Conservation (phyloP, 2,329 filamentous ascomycete genomes). For the Lachnellula willkommii region DNA sequence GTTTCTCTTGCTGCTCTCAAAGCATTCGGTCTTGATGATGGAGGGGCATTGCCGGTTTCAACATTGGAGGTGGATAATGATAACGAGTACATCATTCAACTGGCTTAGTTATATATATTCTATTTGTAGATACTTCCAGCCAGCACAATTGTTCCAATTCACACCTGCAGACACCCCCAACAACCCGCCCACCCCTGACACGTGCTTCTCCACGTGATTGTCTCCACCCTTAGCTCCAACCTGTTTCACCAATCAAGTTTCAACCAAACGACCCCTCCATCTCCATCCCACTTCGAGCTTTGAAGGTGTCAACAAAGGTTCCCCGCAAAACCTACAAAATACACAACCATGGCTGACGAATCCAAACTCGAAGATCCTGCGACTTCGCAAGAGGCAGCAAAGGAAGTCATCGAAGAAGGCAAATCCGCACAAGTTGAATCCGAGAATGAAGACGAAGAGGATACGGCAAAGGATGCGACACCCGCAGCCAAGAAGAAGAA, state of each 20-base stretch:
- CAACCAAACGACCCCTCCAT: conserved; percentile 6
- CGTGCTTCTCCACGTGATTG: neutral
- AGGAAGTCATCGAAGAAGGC: conserved; percentile 17
- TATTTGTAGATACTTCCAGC: too few species aligned
- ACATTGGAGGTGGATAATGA: neutral
- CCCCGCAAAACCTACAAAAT: neutral
- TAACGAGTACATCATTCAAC: neutral
- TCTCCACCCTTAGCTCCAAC: neutral
- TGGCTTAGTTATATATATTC: too few species aligned
- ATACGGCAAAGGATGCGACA: conserved; percentile 26
- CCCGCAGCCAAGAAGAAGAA: conserved; percentile 52
- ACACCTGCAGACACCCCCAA: too few species aligned
- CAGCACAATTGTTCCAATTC: too few species aligned
- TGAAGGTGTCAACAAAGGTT: neutral
- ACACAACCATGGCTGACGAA: conserved; percentile 47
- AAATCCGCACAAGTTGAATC: conserved; percentile 39
- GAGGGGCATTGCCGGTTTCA: conserved; percentile 14
- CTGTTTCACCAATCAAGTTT: neutral
- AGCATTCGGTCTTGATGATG: conserved; percentile 48
- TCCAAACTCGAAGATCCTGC: conserved; percentile 56
- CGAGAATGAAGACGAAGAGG: conserved; percentile 42
- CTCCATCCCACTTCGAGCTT: conserved; percentile 9
- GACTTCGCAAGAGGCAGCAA: conserved; percentile 41
- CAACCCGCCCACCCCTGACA: too few species aligned
- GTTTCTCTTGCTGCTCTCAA: conserved; percentile 60